These are phyloP conservation scores for Spergularia bocconei DNA, from an alignment of 148 eudicot genomes.

Conservation along the genomic window DNA sequence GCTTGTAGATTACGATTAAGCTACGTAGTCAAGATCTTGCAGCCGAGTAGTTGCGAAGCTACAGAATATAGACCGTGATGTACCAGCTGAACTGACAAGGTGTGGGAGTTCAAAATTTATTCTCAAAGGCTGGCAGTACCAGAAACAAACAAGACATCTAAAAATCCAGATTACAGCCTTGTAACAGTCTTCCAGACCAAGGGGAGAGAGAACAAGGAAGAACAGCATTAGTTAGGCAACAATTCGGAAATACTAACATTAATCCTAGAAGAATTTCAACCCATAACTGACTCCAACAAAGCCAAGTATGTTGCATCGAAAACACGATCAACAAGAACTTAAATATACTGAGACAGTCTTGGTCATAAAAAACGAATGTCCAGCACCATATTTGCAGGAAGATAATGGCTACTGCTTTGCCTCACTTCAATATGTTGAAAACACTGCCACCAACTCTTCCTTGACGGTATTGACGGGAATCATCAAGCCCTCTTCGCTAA, in stretches of 20 bases:
- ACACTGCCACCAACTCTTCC: background rate
- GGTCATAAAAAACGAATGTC: slow-evolving; percentile 19
- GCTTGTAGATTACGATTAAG: no score
- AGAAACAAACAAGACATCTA: background rate
- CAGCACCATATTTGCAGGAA: slow-evolving; percentile 23
- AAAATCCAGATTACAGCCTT: background rate
- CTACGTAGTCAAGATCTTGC: no score
- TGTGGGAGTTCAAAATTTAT: background rate
- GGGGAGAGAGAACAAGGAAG: background rate
- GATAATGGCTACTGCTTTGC: background rate
- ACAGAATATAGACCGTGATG: no score
- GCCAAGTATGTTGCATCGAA: background rate
- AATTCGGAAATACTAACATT: background rate
- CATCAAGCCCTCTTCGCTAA: slow-evolving; percentile 29
- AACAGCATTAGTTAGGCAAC: background rate
- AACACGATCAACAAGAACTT: background rate
- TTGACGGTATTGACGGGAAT: background rate
- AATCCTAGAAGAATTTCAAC: background rate
- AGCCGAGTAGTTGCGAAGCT: no score
- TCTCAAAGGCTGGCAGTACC: background rate
- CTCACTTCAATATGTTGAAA: background rate
- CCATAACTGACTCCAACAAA: background rate
- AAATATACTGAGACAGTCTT: slow-evolving; percentile 21
- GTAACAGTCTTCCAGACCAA: background rate
- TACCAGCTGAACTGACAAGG: no score